A percentile compares a stretch with the other conserved stretches of the same genome.
phyloP scores from a whole-genome alignment of 805 yeast genomes.

The Candida morakotiae region DNA sequence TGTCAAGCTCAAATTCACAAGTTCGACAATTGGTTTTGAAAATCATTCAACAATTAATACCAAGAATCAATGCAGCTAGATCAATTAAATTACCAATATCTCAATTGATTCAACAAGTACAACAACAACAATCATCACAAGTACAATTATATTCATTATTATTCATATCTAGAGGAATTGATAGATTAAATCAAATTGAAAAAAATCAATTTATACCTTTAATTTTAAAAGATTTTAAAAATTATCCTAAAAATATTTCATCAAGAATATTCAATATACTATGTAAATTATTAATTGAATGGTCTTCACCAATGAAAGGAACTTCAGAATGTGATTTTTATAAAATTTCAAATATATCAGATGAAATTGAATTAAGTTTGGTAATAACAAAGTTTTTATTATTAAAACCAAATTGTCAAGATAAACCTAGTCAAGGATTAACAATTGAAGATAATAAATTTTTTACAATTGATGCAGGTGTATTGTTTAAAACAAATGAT shows the following conservation, averaged over 20 bases:
- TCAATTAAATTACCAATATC: constrained; percentile 58
- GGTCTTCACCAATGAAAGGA: constrained; percentile 49
- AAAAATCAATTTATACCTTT: constrained; percentile 43
- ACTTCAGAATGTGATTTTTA: constrained; percentile 29
- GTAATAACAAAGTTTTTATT: constrained; percentile 56
- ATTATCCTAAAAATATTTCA: constrained; percentile 27
- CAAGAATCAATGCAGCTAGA: constrained; percentile 57
- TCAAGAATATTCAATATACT: constrained; percentile 63
- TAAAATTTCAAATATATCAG: constrained; percentile 28
- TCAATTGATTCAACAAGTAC: constrained; percentile 61
- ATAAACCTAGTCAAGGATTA: constrained; percentile 55
- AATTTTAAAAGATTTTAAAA: constrained; percentile 44
- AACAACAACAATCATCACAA: constrained; percentile 44
- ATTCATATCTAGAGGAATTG: constrained; percentile 65
- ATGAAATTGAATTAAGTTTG: constrained; percentile 42
- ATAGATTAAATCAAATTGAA: constrained; percentile 41
- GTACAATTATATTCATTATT: constrained; percentile 62
- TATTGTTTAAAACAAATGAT: constrained; percentile 44
- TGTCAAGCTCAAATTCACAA: constrained; percentile 62
- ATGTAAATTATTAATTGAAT: constrained; percentile 45
- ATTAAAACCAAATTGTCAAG: constrained; percentile 38
- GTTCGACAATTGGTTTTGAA: constrained; percentile 68
- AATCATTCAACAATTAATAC: constrained; percentile 61
- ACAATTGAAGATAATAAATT: constrained; percentile 52
- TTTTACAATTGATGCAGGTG: constrained; percentile 68